Percentiles rank a stretch among this genome's conserved stretches.
phyloP scores from a whole-genome alignment of 768 basidiomycete species.

The Hericium coralloides region DNA sequence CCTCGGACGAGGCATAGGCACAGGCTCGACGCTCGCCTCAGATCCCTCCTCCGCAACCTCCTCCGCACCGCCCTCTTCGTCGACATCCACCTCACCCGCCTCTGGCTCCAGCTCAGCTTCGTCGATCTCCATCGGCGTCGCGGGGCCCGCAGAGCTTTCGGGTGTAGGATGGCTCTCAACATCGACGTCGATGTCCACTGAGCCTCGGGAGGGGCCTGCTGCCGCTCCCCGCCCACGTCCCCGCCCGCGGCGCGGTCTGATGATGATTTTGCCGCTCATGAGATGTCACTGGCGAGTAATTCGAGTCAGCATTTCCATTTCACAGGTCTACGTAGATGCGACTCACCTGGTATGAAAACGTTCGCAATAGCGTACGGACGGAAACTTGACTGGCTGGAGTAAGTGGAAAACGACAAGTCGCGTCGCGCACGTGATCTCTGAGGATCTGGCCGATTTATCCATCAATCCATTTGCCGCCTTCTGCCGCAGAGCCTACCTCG shows the following conservation, averaged over 20 bases:
- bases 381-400: too few species aligned
- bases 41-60: constrained; percentile 1
- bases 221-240: background rate
- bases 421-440: too few species aligned
- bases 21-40: background rate
- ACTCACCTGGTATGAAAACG: too few species aligned
- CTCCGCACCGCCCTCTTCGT: constrained; percentile 3
- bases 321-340: too few species aligned
- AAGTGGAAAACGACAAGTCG: too few species aligned
- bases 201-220: background rate
- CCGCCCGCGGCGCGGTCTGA: background rate
- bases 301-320: background rate
- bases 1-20: constrained; percentile 10
- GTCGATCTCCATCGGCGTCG: background rate
- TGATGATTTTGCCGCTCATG: background rate
- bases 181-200: background rate
- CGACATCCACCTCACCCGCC: background rate
- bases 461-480: too few species aligned
- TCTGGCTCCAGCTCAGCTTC: background rate
- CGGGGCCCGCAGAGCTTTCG: background rate
- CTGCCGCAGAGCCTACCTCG: too few species aligned
- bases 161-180: background rate
- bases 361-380: too few species aligned
- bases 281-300: background rate
- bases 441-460: too few species aligned